Percentiles rank a stretch among this genome's conserved stretches.
Conservation (phyloP, 805 yeast species). For the Danielozyma ontarioensis region DNA sequence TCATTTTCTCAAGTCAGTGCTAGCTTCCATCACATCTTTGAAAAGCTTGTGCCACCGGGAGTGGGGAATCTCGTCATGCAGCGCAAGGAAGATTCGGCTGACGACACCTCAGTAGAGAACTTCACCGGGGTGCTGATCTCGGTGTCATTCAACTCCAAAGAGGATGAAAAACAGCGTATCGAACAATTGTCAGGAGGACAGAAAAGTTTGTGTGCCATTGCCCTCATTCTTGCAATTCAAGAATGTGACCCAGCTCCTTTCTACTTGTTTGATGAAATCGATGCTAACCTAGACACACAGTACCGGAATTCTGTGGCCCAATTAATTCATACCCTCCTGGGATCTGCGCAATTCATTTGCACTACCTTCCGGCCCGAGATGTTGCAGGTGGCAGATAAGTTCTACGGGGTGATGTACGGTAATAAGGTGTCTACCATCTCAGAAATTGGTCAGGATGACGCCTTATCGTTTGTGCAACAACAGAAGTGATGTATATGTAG, state of each 20-base stretch:
- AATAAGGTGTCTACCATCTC: conserved; percentile 76
- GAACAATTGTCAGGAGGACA: conserved; percentile 97
- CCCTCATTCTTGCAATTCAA: conserved; percentile 90
- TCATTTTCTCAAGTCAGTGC: conserved; percentile 74
- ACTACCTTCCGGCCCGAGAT: conserved; percentile 95
- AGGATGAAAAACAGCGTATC: conserved; percentile 79
- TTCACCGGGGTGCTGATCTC: conserved; percentile 80
- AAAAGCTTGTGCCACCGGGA: conserved; percentile 78
- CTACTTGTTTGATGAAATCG: conserved; percentile 92
- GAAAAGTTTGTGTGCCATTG: conserved; percentile 92
- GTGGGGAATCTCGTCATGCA: conserved; percentile 68
- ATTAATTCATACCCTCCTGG: conserved; percentile 60
- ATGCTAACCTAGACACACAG: conserved; percentile 91
- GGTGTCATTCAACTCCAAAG: conserved; percentile 83
- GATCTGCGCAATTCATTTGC: conserved; percentile 83
- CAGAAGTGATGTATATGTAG: no score
- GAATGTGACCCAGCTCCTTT: conserved; percentile 96
- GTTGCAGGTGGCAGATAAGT: conserved; percentile 79
- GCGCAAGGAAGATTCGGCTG: conserved; percentile 20
- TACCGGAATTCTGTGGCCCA: conserved; percentile 84
- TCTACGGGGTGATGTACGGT: conserved; percentile 80
- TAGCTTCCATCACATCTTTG: conserved; percentile 72
- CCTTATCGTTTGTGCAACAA: conserved; percentile 73
- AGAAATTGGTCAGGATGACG: conserved; percentile 66
- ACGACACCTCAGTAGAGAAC: conserved; percentile 45